Evolutionary conservation across 371 early-diverging fungal genomes (phyloP), one percentile per base, ranked within the genome.

Genomic region (Phascolomyces articulosus): DNA sequence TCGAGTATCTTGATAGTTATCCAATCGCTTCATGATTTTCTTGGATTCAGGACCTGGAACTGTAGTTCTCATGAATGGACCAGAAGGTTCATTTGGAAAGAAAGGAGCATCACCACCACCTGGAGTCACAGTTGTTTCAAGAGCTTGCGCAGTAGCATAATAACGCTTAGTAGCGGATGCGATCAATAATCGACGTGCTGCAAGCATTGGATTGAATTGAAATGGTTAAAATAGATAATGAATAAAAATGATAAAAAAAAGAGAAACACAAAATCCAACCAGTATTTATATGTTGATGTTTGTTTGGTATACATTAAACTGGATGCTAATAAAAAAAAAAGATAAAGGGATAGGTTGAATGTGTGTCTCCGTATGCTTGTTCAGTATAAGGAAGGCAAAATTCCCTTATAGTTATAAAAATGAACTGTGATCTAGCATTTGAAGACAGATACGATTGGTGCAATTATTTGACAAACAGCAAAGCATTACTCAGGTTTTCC

Each of bases 31-130:
- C 59, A 80, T 61, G 38, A 80, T 73, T 3, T 65, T 54, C 53
- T 74, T 71, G 8, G 83, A 77, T 20, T 68, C 63, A 15, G 80
- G 83, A 11, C 83, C 83, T 3, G 83, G 83, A 15, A 83, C 68
- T n/a, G 67, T 34, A 7, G 83, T 80, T 10, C 64, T 61, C 21
- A 83, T 65, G 21, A 53, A 28, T 7, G 83, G 83, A 9, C 61
- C 51, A 4, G 41, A n/a, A 6, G 83, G 83, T 55, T 83, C 83
- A 62, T 77, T 75, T 1, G 67, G 68, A 48, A 78, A 70, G 53
- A 56, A 70, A 31, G 71, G 72, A 29, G 55, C 41, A 18, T 48
- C 24, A 31, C 26, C 40, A 15, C 59, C 34, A 28, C 61, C 53
- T 20, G 58, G 15, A 29, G 58, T 65, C 11, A 58, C 49, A 7